phyloP scores from a whole-genome alignment of 148 eudicot species.

The Camellia granthamiana region DNA sequence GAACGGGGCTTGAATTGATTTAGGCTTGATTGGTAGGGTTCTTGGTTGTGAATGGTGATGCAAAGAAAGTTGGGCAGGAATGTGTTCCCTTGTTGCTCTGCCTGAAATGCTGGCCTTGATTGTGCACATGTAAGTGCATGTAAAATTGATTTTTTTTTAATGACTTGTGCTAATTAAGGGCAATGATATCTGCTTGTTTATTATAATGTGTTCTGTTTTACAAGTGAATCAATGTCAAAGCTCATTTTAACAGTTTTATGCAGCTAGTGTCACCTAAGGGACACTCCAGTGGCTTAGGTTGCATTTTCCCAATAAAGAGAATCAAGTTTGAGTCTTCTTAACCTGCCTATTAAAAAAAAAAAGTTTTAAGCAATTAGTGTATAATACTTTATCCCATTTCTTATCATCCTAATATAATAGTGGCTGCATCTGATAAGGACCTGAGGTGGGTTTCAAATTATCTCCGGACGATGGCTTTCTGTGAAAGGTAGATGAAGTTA shows the following conservation, averaged over 20 bases:
- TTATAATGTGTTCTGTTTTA: not conserved
- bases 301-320: too few species aligned
- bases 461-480: not conserved
- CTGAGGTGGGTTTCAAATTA: not conserved
- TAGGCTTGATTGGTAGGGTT: too few species aligned
- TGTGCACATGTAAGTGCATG: not conserved
- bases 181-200: not conserved
- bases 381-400: not conserved
- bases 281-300: too few species aligned
- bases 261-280: too few species aligned
- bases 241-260: not conserved
- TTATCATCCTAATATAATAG: not conserved
- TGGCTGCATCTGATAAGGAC: not conserved
- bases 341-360: too few species aligned
- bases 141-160: not conserved
- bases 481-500: not conserved
- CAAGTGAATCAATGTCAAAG: not conserved
- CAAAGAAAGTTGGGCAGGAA: slow-evolving; percentile 38
- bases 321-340: too few species aligned
- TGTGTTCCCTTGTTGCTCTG: not conserved
- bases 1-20: too few species aligned
- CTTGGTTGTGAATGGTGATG: too few species aligned
- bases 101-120: not conserved
- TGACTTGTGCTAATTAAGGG: not conserved
- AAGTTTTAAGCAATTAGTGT: too few species aligned